A percentile compares a stretch with the other conserved stretches of the same genome.
These are phyloP conservation scores for Rhododendron vialii DNA, from an alignment of 148 eudicot genomes.

Conservation along the genomic window DNA sequence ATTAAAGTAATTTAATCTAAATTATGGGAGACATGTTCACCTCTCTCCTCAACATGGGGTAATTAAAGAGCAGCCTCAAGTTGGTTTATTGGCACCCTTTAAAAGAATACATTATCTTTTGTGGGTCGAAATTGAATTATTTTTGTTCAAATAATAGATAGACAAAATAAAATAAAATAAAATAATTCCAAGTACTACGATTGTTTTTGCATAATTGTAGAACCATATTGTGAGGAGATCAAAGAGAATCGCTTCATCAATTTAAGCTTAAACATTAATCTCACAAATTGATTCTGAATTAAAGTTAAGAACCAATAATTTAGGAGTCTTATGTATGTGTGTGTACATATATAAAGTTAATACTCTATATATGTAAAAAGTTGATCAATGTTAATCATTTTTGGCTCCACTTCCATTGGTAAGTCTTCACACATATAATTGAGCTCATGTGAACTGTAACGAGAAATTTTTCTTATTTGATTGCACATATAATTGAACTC, in stretches of 20 bases:
- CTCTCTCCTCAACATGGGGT: not conserved
- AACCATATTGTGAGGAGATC: not conserved
- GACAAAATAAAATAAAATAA: not conserved
- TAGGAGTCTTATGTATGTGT: not conserved
- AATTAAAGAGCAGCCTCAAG: not conserved
- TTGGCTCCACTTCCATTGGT: not conserved
- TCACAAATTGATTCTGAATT: not conserved
- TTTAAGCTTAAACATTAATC: not conserved
- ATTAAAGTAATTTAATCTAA: not conserved
- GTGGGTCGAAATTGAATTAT: not conserved
- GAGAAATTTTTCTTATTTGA: not conserved
- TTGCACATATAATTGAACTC: not conserved
- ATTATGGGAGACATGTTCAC: slow-evolving; percentile 1
- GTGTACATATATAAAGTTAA: too few species aligned
- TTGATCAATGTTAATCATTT: not conserved
- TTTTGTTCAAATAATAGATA: not conserved
- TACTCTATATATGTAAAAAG: not conserved
- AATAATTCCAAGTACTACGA: not conserved
- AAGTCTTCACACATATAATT: not conserved
- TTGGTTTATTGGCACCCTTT: not conserved
- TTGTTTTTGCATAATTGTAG: not conserved
- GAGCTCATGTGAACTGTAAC: not conserved
- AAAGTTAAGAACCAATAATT: not conserved
- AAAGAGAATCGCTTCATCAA: not conserved
- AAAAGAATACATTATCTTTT: not conserved